Evolutionary conservation across 768 basidiomycete genomes (phyloP), one percentile per base, ranked within the genome.

Genomic region (Tephrocybe rancida): DNA sequence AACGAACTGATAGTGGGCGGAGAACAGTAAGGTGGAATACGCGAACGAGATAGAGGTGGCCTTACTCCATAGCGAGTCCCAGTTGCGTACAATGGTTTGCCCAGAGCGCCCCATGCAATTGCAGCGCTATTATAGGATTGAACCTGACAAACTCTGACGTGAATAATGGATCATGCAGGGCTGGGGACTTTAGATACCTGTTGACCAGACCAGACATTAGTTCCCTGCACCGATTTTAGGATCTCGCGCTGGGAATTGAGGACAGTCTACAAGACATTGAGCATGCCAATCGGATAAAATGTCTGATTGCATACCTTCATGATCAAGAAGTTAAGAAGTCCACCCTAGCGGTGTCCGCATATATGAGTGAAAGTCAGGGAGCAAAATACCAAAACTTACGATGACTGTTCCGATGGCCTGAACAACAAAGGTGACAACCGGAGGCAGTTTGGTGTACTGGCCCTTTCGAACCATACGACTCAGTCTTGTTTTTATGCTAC

Each of bases 191-290:
- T n/a, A n/a, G n/a, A n/a, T 34, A 69, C 74, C 61, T 81, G 79
- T 61, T 81, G 80, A 8, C 81, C 81, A 30, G 76, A 80, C 80
- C 81, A 83, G 38, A 82, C 74, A 64, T 80, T 80, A 3, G 77
- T 70, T 21, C 79, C 80, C 56, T 81, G 75, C 11, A 80, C 74
- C 24, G 70, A 70, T 11, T 67, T 67, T 13, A 82, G 71, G 32
- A 79, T 61, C 3, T 66, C 64, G 13, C 73, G 70, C 48, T 84
- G 71, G 5, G 67, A 30, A n/a, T 30, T 48, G 39, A 71, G 42
- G 24, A 73, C 59, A 2, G 63, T 59, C 65, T 67, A 44, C 0
- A 41, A 14, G 30, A 45, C 9, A n/a, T n/a, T n/a, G n/a, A 24
- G 30, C 19, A 16, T 5, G 18, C 44, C 24, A 39, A 34, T 10